Percentiles rank a stretch among this genome's conserved stretches.
These are phyloP conservation scores for Acorus calamus DNA, from an alignment of 106 monocot species.

Conservation along the genomic window DNA sequence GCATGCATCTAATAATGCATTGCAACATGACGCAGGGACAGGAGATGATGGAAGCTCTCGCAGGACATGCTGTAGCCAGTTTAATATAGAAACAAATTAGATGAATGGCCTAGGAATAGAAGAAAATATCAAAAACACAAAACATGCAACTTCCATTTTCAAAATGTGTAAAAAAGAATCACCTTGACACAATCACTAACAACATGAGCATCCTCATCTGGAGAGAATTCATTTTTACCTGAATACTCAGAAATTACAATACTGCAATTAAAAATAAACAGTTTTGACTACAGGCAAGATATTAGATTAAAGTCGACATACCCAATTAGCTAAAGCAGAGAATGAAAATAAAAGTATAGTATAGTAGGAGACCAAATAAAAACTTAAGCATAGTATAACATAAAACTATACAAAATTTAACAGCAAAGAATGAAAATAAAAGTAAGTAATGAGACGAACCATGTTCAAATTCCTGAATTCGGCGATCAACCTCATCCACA, in stretches of 20 bases:
- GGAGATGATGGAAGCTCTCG: constrained; percentile 94
- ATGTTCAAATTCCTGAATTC: constrained; percentile 75
- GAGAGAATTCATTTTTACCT: constrained; percentile 81
- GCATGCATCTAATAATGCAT: constrained; percentile 72
- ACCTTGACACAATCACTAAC: constrained; percentile 99
- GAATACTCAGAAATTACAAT: constrained; percentile 8
- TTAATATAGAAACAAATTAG: too few species aligned
- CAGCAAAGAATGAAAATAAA: neutral
- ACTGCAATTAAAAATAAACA: neutral
- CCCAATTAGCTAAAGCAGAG: neutral
- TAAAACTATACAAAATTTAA: too few species aligned
- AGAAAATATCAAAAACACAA: too few species aligned
- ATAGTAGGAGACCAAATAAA: constrained; percentile 1
- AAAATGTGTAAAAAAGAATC: constrained; percentile 3
- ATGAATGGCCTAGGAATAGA: too few species aligned
- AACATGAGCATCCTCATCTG: constrained; percentile 95
- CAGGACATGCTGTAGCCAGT: constrained; percentile 58
- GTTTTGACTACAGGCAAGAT: neutral
- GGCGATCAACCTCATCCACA: constrained; percentile 88
- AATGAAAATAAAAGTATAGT: neutral
- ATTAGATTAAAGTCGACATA: neutral
- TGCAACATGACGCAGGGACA: constrained; percentile 92
- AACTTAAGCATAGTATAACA: too few species aligned
- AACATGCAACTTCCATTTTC: neutral
- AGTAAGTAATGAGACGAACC: constrained; percentile 28